phyloP scores from a whole-genome alignment of 352 stramenopile genomes.

The Phytophthora tubulina region DNA sequence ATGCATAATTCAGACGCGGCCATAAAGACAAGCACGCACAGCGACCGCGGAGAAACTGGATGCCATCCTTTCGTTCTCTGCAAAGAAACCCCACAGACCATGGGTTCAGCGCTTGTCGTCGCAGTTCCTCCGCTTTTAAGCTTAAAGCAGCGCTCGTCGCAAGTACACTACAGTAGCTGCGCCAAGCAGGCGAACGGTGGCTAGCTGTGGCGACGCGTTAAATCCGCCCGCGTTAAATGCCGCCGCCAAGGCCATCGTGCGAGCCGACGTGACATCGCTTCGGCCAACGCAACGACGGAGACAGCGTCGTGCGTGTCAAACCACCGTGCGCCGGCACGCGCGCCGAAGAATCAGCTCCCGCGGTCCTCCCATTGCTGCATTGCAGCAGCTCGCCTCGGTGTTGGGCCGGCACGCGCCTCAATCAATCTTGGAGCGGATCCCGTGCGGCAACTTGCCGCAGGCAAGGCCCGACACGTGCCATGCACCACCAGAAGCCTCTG shows the following conservation, averaged over 20 bases:
- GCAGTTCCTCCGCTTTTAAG: no score
- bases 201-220: background rate
- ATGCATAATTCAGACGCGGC: no score
- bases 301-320: background rate
- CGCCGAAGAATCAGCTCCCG: background rate
- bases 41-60: no score
- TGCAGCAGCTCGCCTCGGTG: background rate
- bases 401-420: no score
- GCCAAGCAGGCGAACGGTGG: no score
- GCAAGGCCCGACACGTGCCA: constrained; percentile 4
- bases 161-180: no score
- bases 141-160: no score
- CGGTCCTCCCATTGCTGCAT: background rate
- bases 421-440: background rate
- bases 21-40: no score
- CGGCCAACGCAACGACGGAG: background rate
- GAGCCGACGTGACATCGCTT: background rate
- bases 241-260: background rate
- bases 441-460: background rate
- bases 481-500: constrained; percentile 33
- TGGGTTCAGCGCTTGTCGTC: no score
- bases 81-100: no score
- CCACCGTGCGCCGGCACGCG: background rate
- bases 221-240: background rate
- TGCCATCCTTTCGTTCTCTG: no score